Evolutionary conservation across 2,329 filamentous ascomycete species (phyloP), one percentile per base, ranked within the genome.

Genomic region (Malbranchea cinnamomea): DNA sequence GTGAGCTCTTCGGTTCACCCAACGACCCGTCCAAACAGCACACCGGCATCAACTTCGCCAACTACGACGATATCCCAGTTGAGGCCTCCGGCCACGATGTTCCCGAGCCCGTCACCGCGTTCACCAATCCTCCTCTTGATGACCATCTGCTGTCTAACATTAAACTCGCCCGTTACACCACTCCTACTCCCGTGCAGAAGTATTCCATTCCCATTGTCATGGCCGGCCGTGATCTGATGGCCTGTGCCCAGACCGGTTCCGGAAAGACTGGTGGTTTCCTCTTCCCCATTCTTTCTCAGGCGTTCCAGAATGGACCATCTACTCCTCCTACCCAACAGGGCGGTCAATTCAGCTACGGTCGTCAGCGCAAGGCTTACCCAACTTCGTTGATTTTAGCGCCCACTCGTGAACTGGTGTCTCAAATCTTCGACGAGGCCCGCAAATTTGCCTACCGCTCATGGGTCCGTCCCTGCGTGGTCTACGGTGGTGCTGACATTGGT

Each of bases 181-280:
- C 85, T 26, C 89, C 89, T 32, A 98, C 89, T 2, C 89, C 89
- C 15, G 89, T 98, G 31, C 89, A 98, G 64, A 98, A 98, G 62
- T 95, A 98, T 68, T 95, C 89, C 3, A 93, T 98, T 34, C 89
- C 89, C 43, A 98, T 98, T 50, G 89, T 98, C 54, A 93, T 93
- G 81, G 78, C 76, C 46, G 89, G 89, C 41, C 84, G 89, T 62
- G 89, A 98, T 61, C 68, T 98, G 54, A 98, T 98, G 89, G 89
- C 89, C 59, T 98, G 89, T 68, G 89, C 89, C 49, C 89, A 98
- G 71, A 98, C 89, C 46, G 89, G 87, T 77, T 98, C 89, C 51
- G 89, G 89, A 70, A 98, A 98, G 74, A 98, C 89, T 56, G 89
- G 89, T 67, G 89, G 89, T 69, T 98, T 98, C 74, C 67, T 98